phyloP scores from a whole-genome alignment of 441 rosid species.

The Arabidopsis hybrid region DNA sequence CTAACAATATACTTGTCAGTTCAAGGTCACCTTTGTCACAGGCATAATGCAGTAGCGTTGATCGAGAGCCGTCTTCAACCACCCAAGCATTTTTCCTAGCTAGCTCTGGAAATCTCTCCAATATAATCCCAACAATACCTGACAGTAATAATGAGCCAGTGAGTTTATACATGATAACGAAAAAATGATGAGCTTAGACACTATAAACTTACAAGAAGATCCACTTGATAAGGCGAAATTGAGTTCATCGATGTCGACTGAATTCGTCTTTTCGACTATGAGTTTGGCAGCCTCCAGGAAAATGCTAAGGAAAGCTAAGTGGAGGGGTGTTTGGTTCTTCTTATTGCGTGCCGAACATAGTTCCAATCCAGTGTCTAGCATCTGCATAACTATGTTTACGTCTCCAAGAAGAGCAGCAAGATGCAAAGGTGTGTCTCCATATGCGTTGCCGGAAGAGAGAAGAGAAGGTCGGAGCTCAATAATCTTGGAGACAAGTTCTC shows the following conservation, averaged over 20 bases:
- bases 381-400: conserved; percentile 41
- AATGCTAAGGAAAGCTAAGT: conserved; percentile 19
- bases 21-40: conserved; percentile 58
- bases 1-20: conserved; percentile 49
- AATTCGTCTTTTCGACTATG: conserved; percentile 47
- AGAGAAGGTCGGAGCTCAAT: conserved; percentile 52
- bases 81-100: conserved; percentile 24
- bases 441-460: conserved; percentile 43
- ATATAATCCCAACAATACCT: conserved; percentile 18
- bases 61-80: not conserved
- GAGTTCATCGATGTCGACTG: conserved; percentile 42
- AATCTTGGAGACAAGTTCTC: conserved; percentile 49
- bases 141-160: not conserved
- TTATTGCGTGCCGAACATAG: not conserved
- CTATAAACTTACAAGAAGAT: conserved; percentile 27
- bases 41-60: conserved; percentile 51
- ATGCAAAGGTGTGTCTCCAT: conserved; percentile 55
- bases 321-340: conserved; percentile 12
- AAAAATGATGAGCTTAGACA: not conserved
- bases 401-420: conserved; percentile 56
- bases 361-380: conserved; percentile 39
- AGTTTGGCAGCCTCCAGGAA: conserved; percentile 30
- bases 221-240: conserved; percentile 17
- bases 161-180: not conserved
- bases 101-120: conserved; percentile 42